Evolutionary conservation across 495 filamentous ascomycete species (phyloP).

Genomic region (Tuber aestivum): DNA sequence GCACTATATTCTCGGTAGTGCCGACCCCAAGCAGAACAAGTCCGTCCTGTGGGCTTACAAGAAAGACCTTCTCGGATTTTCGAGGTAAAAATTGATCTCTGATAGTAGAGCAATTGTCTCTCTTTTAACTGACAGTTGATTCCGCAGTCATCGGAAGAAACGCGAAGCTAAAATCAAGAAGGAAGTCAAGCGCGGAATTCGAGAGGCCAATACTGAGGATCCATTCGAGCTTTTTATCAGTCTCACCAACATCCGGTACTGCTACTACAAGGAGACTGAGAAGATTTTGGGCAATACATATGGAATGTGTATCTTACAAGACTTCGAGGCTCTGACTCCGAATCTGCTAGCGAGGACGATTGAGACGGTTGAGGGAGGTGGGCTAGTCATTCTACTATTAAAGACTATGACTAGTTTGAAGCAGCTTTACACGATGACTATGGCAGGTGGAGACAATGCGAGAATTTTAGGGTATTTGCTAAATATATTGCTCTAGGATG

Average conservation of each 20-base stretch:
- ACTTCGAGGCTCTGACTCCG: conserved; percentile 96
- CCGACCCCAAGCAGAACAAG: conserved; percentile 92
- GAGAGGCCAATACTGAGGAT: conserved; percentile 92
- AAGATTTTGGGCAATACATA: conserved; percentile 98
- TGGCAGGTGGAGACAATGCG: conserved; percentile 47
- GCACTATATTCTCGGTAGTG: conserved; percentile 84
- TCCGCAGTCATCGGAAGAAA: conserved; percentile 81
- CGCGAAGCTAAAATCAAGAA: conserved; percentile 96
- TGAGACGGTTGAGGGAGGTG: conserved; percentile 96
- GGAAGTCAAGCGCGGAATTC: conserved; percentile 90
- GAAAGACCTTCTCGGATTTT: conserved; percentile 91
- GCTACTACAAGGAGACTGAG: conserved; percentile 99
- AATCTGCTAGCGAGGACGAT: conserved; percentile 92
- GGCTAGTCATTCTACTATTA: conserved; percentile 78
- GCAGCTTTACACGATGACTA: conserved; percentile 92
- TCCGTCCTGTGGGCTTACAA: conserved; percentile 99
- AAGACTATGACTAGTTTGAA: conserved; percentile 97
- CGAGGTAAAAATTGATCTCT: conserved; percentile 47
- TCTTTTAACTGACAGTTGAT: neutral
- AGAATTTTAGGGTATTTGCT: neutral
- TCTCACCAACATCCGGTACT: conserved; percentile 93
- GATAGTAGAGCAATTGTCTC: neutral
- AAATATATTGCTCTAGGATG: conserved; percentile 50
- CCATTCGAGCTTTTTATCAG: conserved; percentile 98
- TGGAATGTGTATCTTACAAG: conserved; percentile 96